phyloP scores from a whole-genome alignment of 306 rosid genomes.

The Prunus fruticosa region DNA sequence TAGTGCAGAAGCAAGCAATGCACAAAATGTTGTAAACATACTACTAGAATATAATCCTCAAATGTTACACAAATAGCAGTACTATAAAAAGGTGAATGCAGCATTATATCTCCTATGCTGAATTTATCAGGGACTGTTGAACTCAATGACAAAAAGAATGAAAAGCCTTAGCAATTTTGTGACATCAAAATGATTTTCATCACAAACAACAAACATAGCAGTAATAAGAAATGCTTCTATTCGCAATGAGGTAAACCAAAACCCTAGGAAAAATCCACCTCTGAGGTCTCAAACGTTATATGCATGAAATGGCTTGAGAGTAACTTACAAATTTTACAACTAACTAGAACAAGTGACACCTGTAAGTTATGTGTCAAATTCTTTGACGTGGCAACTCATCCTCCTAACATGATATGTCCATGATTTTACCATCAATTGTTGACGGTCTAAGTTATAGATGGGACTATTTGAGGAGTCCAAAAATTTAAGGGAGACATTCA shows the following conservation, averaged over 20 bases:
- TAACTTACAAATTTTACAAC: background rate
- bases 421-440: background rate
- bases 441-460: background rate
- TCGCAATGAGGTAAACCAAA: background rate
- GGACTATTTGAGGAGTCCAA: background rate
- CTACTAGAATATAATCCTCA: background rate
- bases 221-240: background rate
- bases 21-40: background rate
- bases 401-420: constrained; percentile 17
- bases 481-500: too few species aligned
- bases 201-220: background rate
- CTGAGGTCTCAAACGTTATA: background rate
- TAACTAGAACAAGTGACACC: background rate
- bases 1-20: background rate
- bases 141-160: background rate
- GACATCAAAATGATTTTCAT: background rate
- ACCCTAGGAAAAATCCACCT: background rate
- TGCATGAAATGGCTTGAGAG: background rate
- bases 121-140: background rate
- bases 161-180: background rate
- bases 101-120: background rate
- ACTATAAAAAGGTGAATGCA: background rate
- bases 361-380: background rate
- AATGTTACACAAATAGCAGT: background rate
- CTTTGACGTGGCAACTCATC: background rate